Evolutionary conservation across 495 filamentous ascomycete species (phyloP), one percentile per base, ranked within the genome.

Genomic region (Melanomma pulvis-pyrius): DNA sequence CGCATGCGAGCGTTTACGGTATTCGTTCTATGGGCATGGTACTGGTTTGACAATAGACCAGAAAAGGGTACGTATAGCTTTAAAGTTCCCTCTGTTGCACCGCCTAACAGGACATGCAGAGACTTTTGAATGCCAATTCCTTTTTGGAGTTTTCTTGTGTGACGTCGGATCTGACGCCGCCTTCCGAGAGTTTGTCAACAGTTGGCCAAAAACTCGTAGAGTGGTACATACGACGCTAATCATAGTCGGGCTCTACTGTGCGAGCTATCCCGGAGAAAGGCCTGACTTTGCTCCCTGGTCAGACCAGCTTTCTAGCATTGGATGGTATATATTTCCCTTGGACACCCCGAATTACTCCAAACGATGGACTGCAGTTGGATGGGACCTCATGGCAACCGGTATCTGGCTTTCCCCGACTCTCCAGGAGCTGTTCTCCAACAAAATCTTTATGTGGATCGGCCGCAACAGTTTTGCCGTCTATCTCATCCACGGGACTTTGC

Each of bases 391-490:
- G 46, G 80, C 85, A 41, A 76, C 86, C 59, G 81, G 83, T 0
- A 79, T 87, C 62, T 83, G 83, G 65, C 81, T 89, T 59, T 87
- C 83, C 19, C 84, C 83, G 13, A 75, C 78, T 11, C 73, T 83
- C 6, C 84, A 87, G 55, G 79, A 81, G 21, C 69, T 84, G 24
- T 76, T 90, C 6, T 81, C 84, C 4, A 83, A 80, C 71, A 79
- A 80, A 26, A 75, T 82, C 15, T 78, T 90, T 13, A 81, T 88
- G 54, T 89, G 86, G 86, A 80, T 90, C 19, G 87, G 87, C 48
- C 84, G 84, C 70, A 83, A 87, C 73, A 85, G 82, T 53, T 90
- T 90, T 68, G 87, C 87, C 28, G 84, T 90, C 17, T 90, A 90
- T 66, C 82, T 90, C 5, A 79, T 87, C 3, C 87, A 90, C 73